phyloP scores from a whole-genome alignment of 2,329 filamentous ascomycete genomes.

The Alternaria viburni region DNA sequence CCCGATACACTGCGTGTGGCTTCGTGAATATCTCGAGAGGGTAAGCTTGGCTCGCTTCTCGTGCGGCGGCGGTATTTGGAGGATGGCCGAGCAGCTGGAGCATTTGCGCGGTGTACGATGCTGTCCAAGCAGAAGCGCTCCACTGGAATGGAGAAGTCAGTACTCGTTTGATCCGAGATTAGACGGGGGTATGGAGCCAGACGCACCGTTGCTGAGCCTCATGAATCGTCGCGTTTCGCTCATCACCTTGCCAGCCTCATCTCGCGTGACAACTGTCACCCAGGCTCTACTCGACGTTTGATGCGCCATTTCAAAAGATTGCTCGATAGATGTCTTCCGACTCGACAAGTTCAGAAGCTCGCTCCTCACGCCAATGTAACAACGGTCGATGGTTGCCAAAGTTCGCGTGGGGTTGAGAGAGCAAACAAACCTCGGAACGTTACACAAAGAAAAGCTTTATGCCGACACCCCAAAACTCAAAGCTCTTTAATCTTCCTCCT shows the following conservation, averaged over 20 bases:
- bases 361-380: not conserved
- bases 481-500: not conserved
- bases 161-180: not conserved
- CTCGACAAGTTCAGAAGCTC: not conserved
- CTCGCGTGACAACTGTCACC: not conserved
- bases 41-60: not conserved
- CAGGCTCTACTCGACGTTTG: not conserved
- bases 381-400: not conserved
- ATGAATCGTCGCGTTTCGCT: not conserved
- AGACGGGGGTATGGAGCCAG: not conserved
- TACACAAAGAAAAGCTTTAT: not conserved
- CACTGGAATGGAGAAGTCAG: not conserved
- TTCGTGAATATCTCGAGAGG: not conserved
- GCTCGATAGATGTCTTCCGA: not conserved
- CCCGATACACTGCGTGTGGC: not conserved
- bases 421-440: not conserved
- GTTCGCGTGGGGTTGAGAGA: not conserved
- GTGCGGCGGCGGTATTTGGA: not conserved
- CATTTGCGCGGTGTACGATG: not conserved
- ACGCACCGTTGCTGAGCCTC: not conserved
- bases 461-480: not conserved
- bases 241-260: not conserved
- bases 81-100: not conserved
- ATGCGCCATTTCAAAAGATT: not conserved
- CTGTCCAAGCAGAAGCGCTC: not conserved